These are phyloP conservation scores for Coemansia sp. DNA, from an alignment of 192 early-diverging fungal species.

Conservation along the genomic window DNA sequence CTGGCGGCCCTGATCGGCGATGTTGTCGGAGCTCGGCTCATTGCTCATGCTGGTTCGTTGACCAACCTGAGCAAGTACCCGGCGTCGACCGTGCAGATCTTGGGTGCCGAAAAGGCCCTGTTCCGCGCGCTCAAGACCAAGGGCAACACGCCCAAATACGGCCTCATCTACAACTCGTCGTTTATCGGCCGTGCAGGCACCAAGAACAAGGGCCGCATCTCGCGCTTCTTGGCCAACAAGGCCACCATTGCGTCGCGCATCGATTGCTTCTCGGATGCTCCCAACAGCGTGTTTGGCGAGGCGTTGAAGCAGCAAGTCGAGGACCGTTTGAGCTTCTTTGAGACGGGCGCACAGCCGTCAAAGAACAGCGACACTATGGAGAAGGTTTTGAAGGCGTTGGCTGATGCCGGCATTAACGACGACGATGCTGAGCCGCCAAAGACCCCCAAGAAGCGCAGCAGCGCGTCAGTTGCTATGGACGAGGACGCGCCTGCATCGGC, in stretches of 20 bases:
- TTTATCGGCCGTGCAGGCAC: conserved; percentile 93
- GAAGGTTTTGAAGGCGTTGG: conserved; percentile 68
- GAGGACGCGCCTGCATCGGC: conserved; percentile 44
- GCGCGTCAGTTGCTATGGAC: conserved; percentile 21
- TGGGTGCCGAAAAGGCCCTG: conserved; percentile 99
- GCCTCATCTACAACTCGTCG: conserved; percentile 96
- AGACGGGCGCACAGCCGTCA: conserved; percentile 77
- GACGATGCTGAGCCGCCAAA: conserved; percentile 23
- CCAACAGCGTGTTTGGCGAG: conserved; percentile 89
- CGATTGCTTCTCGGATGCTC: conserved; percentile 91
- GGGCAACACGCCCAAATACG: conserved; percentile 99
- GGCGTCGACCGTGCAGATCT: conserved; percentile 97
- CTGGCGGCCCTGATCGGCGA: conserved; percentile 95
- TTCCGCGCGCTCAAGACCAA: conserved; percentile 99
- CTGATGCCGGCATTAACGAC: conserved; percentile 62
- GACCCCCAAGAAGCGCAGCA: conserved; percentile 54
- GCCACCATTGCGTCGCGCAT: conserved; percentile 83
- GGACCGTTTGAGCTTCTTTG: conserved; percentile 93
- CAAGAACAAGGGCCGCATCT: conserved; percentile 98
- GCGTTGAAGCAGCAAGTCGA: conserved; percentile 93
- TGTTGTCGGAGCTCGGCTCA: conserved; percentile 96
- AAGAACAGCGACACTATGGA: conserved; percentile 97
- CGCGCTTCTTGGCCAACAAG: conserved; percentile 91
- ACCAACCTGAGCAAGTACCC: conserved; percentile 98
- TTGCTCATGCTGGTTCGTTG: conserved; percentile 94